Evolutionary conservation across 345 rosid species (phyloP).

Genomic region (Syzygium oleosum): DNA sequence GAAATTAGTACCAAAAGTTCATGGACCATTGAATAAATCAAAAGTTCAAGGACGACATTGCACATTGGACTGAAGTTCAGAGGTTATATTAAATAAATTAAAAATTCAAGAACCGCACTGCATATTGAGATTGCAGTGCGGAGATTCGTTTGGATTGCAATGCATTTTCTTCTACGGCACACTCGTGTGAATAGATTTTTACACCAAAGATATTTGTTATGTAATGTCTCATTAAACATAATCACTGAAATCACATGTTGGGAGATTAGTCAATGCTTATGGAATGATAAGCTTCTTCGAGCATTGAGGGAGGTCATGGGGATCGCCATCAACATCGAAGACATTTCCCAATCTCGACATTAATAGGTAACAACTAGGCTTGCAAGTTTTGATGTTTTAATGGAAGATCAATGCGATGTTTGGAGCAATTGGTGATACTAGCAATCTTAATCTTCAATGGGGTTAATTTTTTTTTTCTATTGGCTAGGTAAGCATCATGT

Average conservation of each 20-base stretch:
- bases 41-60: too few species aligned
- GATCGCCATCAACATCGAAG: background rate
- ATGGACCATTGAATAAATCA: too few species aligned
- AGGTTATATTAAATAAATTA: too few species aligned
- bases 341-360: too few species aligned
- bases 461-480: too few species aligned
- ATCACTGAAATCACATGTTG: rapidly evolving
- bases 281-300: background rate
- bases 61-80: too few species aligned
- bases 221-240: background rate
- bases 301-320: background rate
- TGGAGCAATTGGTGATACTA: background rate
- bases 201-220: rapidly evolving
- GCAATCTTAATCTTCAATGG: background rate
- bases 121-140: rapidly evolving
- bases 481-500: too few species aligned
- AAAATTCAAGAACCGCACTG: too few species aligned
- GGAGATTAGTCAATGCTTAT: background rate
- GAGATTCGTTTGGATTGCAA: too few species aligned
- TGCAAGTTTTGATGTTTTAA: background rate
- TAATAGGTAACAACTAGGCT: too few species aligned
- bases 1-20: too few species aligned
- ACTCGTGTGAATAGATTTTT: background rate
- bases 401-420: background rate
- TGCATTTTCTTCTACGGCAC: rapidly evolving